Percentiles rank a stretch among this genome's conserved stretches.
Conservation (phyloP, 148 eudicot genomes). For the Nyssa sinensis region DNA sequence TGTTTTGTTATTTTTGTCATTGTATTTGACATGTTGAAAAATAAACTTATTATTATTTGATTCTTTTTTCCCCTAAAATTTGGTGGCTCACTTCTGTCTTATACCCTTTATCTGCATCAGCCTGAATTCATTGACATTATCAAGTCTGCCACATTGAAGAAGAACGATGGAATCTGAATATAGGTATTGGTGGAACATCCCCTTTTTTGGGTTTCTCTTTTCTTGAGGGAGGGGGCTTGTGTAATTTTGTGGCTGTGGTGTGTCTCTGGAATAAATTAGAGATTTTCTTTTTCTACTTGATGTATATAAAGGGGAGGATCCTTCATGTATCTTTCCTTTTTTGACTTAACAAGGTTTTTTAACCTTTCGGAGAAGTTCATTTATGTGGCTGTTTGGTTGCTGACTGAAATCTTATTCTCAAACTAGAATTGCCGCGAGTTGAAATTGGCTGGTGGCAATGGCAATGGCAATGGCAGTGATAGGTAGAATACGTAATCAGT, state of each 20-base stretch:
- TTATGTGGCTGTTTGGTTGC: neutral
- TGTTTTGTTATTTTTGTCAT: neutral
- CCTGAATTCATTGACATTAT: constrained; percentile 62
- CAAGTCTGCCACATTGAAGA: constrained; percentile 56
- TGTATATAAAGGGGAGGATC: neutral
- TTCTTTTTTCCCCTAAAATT: neutral
- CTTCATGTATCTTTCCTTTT: neutral
- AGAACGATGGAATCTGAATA: constrained; percentile 16
- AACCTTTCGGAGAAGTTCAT: neutral
- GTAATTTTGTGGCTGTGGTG: neutral
- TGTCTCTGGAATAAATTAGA: neutral
- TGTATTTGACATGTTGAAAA: no score
- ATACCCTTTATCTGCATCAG: constrained; percentile 17
- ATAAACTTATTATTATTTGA: neutral
- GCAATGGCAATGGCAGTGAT: no score
- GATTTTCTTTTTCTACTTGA: neutral
- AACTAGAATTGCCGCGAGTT: no score
- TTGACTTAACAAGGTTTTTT: neutral
- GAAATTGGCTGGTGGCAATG: no score
- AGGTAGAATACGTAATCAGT: no score
- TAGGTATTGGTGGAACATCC: neutral
- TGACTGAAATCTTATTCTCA: no score
- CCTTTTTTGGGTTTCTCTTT: neutral
- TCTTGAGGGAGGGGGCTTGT: neutral
- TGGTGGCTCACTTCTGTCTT: constrained; percentile 4